Conservation (phyloP, 257 asterid genomes). For the Solanum piurae region DNA sequence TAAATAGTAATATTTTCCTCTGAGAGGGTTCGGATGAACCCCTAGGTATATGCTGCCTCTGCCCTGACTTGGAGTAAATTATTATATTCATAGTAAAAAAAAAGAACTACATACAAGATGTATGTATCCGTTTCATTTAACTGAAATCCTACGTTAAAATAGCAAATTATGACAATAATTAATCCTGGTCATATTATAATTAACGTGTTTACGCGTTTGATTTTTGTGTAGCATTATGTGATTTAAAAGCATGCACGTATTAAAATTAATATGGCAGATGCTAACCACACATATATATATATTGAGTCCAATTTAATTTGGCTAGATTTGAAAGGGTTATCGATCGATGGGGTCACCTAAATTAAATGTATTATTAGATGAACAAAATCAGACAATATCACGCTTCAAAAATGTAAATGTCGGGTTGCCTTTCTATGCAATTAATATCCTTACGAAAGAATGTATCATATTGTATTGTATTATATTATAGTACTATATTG, state of each 20-base stretch:
- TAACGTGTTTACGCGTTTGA: background rate
- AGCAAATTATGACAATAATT: background rate
- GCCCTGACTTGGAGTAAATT: background rate
- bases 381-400: background rate
- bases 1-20: no score
- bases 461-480: no score
- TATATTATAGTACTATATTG: no score
- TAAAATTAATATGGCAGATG: background rate
- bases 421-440: background rate
- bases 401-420: background rate
- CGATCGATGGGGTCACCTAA: background rate
- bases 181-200: background rate
- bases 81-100: no score
- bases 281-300: background rate
- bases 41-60: no score
- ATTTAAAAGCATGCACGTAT: background rate
- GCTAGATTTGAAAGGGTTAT: background rate
- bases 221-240: background rate
- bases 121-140: background rate
- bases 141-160: background rate
- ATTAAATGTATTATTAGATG: background rate
- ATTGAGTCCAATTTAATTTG: background rate
- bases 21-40: no score
- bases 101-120: background rate
- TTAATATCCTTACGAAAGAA: background rate